A percentile compares a stretch with the other conserved stretches of the same genome.
Conservation (phyloP, 2,329 filamentous ascomycete genomes). For the Neobulgaria alba region DNA sequence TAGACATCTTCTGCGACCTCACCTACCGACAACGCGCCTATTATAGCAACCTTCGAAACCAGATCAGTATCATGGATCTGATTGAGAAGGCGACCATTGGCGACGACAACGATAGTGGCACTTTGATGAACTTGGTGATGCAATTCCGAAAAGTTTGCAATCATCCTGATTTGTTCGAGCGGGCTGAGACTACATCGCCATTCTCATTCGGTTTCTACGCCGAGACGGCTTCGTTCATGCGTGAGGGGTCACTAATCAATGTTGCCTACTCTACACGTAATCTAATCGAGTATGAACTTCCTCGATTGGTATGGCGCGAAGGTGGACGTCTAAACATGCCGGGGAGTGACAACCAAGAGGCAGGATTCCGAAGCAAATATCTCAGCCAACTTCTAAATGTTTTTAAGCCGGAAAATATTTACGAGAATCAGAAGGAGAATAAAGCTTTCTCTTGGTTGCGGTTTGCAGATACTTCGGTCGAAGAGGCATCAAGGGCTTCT, state of each 20-base stretch:
- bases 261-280: constrained; percentile 85
- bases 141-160: constrained; percentile 99
- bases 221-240: constrained; percentile 89
- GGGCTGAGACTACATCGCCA: constrained; percentile 82
- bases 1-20: constrained; percentile 92
- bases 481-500: constrained; percentile 62
- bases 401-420: constrained; percentile 74
- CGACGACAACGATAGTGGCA: constrained; percentile 90
- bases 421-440: constrained; percentile 49
- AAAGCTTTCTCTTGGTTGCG: constrained; percentile 82
- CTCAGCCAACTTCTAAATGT: constrained; percentile 81
- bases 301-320: constrained; percentile 73
- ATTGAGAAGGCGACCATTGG: constrained; percentile 95
- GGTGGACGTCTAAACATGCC: constrained; percentile 68
- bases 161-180: constrained; percentile 92
- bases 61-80: constrained; percentile 97
- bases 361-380: constrained; percentile 73
- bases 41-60: constrained; percentile 86
- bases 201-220: constrained; percentile 80
- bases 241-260: constrained; percentile 71
- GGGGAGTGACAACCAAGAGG: constrained; percentile 61
- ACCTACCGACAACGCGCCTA: constrained; percentile 93
- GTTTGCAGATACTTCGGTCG: constrained; percentile 69
- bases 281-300: constrained; percentile 75
- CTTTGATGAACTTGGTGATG: constrained; percentile 98